phyloP scores from a whole-genome alignment of 345 rosid genomes.

The Clausena lansium region DNA sequence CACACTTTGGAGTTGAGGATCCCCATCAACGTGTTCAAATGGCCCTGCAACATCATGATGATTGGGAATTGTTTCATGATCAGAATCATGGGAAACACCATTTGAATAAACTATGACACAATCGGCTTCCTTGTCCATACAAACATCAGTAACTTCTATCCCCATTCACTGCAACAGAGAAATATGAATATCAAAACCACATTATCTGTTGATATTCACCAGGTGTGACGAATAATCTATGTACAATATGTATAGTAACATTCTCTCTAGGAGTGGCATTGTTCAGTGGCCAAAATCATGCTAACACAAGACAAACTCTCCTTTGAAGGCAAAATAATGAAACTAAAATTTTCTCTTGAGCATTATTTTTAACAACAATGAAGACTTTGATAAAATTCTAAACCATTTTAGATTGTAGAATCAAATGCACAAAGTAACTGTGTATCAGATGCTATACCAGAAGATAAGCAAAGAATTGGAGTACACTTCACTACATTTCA shows the following conservation, averaged over 20 bases:
- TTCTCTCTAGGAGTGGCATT: not conserved
- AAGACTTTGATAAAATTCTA: not conserved
- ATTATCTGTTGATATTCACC: constrained; percentile 1
- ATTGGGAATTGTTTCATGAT: constrained; percentile 39
- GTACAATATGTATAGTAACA: constrained; percentile 1
- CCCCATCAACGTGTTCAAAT: constrained; percentile 41
- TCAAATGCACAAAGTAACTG: not conserved
- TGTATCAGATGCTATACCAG: not conserved
- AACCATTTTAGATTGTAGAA: not conserved
- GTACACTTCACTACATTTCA: not conserved
- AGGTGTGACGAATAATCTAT: not conserved
- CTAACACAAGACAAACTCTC: constrained; percentile 3
- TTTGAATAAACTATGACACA: constrained; percentile 48
- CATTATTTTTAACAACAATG: not conserved
- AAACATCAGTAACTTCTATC: constrained; percentile 54
- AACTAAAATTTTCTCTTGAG: not conserved
- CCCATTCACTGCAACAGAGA: constrained; percentile 44
- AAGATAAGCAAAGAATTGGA: not conserved
- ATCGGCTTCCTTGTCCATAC: constrained; percentile 85
- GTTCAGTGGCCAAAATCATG: constrained; percentile 12
- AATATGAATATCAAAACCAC: constrained; percentile 6
- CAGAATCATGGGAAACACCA: constrained; percentile 42
- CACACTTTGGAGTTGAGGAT: constrained; percentile 37
- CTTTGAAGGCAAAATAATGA: not conserved
- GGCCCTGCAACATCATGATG: constrained; percentile 40